Conservation (phyloP, 106 monocot species). For the Vanilla planifolia region DNA sequence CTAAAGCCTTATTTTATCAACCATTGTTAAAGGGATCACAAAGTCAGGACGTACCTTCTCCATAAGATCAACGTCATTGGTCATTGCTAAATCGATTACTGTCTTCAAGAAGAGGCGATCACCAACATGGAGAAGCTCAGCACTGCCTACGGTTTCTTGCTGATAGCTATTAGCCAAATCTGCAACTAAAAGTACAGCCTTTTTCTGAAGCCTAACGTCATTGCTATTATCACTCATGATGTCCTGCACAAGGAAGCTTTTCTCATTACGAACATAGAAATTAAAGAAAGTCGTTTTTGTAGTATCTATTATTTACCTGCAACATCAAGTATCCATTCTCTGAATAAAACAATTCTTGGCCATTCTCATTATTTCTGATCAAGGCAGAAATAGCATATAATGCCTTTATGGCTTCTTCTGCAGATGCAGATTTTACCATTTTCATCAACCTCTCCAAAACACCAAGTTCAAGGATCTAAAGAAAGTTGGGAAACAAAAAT, state of each 20-base stretch:
- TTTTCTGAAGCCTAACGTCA: constrained; percentile 71
- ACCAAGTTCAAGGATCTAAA: constrained; percentile 63
- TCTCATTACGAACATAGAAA: neutral
- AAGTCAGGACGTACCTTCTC: constrained; percentile 83
- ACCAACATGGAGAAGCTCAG: constrained; percentile 33
- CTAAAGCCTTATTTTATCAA: neutral
- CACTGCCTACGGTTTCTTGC: constrained; percentile 22
- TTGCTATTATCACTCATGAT: constrained; percentile 44
- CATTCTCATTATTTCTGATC: constrained; percentile 59
- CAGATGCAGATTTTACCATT: constrained; percentile 54
- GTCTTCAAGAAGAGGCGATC: constrained; percentile 50
- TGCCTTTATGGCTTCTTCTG: constrained; percentile 68
- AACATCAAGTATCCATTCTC: constrained; percentile 54
- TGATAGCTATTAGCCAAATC: constrained; percentile 76
- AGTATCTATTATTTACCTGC: constrained; percentile 43
- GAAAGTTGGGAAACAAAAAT: too few species aligned
- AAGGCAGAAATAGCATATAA: constrained; percentile 79
- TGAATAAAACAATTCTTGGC: constrained; percentile 49
- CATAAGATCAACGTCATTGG: constrained; percentile 68
- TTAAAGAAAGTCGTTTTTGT: neutral
- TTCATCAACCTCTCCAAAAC: constrained; percentile 56
- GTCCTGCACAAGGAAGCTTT: constrained; percentile 31
- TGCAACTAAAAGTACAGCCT: constrained; percentile 51
- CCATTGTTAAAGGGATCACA: neutral
- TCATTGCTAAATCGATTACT: constrained; percentile 44